Evolutionary conservation across 192 early-diverging fungal genomes (phyloP), one percentile per base, ranked within the genome.

Genomic region (Coemansia sp.): DNA sequence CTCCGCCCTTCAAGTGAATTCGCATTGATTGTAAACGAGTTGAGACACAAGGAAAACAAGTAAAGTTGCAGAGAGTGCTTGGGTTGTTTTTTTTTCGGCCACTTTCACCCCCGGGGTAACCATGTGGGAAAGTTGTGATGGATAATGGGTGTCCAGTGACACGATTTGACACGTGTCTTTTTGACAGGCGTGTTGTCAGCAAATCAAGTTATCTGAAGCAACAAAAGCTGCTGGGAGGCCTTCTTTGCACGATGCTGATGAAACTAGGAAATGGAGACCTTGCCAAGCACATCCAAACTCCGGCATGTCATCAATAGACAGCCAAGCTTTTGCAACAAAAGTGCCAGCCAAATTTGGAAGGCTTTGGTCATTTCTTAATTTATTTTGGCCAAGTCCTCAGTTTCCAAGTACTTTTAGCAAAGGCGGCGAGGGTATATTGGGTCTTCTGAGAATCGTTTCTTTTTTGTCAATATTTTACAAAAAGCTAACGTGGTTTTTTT

Each of bases 1-100:
- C 92, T 45, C 97, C 96, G 38, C 97, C 97, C 66, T 80, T 80
- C 48, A 80, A 38, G 39, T 80, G 72, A 11, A 80, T 42, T 6
- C 66, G 59, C 77, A 80, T 80, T 38, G 5, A 35, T 31, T 10
- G 21, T 9, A 23, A n/a, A n/a, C n/a, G 9, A 35, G 11, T 26
- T 14, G 13, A 41, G 26, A 14, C 14, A 25, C 33, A 26, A 60
- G 35, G 3, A n/a, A 43, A 23, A 23, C 60, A 42, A 34, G 10
- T 9, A 42, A 43, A 28, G 45, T 16, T 8, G 12, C n/a, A 28
- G 23, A 34, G 2, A 20, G n/a, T 45, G n/a, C 18, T 45, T 18
- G 8, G 18, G 25, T 11, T 62, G 28, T 53, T 5, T 20, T 53
- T 37, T 28, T 9, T 23, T 34, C 25, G 9, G n/a, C 20, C 5